Evolutionary conservation across 257 asterid genomes (phyloP).

Genomic region (Paraleonurus japonicus): DNA sequence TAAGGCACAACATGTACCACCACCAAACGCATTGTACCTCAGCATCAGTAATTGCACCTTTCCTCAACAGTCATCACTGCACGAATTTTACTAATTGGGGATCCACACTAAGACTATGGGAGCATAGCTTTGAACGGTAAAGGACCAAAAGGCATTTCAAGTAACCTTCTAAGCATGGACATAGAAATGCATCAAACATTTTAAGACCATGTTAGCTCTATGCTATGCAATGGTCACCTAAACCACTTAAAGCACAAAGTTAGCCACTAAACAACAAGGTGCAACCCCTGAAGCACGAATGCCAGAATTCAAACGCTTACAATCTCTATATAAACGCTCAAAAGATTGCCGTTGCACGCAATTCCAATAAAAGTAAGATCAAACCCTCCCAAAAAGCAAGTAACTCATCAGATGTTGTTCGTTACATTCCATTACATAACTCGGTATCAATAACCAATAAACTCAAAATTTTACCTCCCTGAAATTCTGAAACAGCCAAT

Average conservation of each 20-base stretch:
- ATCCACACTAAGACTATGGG: not conserved
- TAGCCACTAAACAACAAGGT: not conserved
- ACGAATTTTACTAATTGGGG: not conserved
- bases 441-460: not conserved
- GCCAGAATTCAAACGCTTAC: not conserved
- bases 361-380: not conserved
- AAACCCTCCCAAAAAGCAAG: not conserved
- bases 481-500: constrained; percentile 82
- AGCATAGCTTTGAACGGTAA: not conserved
- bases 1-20: not conserved
- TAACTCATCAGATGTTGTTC: not conserved
- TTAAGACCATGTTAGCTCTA: not conserved
- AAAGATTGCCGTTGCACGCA: not conserved
- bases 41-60: not conserved
- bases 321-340: too few relatives aligned
- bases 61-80: not conserved
- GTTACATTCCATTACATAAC: not conserved
- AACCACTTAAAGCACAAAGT: not conserved
- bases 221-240: constrained; percentile 1
- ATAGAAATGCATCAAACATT: not conserved
- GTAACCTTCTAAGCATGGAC: not conserved
- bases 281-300: not conserved
- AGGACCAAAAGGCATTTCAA: not conserved
- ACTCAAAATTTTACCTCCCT: constrained; percentile 52
- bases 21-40: not conserved